These are phyloP conservation scores for Kregervanrija pseudodelftensis DNA, from an alignment of 805 yeast species.

Conservation along the genomic window DNA sequence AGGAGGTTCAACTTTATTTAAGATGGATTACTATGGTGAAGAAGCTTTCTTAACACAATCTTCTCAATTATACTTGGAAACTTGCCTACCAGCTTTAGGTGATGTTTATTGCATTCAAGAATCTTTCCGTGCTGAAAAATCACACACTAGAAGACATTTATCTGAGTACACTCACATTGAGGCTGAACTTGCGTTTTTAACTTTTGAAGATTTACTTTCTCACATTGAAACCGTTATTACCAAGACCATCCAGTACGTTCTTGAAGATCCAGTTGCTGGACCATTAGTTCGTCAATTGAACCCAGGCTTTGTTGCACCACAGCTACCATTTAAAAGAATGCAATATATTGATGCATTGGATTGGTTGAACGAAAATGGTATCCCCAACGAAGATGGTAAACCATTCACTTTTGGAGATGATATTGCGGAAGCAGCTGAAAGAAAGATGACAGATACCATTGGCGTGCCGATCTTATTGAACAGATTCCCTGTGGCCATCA, in stretches of 20 bases:
- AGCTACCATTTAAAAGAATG: conserved; percentile 84
- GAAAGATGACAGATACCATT: conserved; percentile 94
- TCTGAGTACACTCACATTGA: conserved; percentile 97
- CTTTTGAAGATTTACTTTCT: conserved; percentile 75
- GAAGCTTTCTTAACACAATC: conserved; percentile 96
- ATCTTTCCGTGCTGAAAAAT: conserved; percentile 97
- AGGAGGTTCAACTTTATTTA: conserved; percentile 96
- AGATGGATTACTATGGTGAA: conserved; percentile 91
- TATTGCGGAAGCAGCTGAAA: conserved; percentile 98
- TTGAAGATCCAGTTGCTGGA: conserved; percentile 89
- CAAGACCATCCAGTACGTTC: conserved; percentile 60
- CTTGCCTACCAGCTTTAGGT: conserved; percentile 92
- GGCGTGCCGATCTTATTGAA: conserved; percentile 88
- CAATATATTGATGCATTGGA: conserved; percentile 84
- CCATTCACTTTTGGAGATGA: conserved; percentile 95
- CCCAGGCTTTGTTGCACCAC: conserved; percentile 84
- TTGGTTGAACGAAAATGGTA: conserved; percentile 94
- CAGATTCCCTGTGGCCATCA: conserved; percentile 94
- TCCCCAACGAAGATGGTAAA: conserved; percentile 92
- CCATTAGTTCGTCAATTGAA: conserved; percentile 84
- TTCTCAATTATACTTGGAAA: conserved; percentile 93
- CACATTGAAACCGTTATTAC: conserved; percentile 81
- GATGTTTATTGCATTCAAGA: conserved; percentile 97
- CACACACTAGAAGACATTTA: conserved; percentile 97
- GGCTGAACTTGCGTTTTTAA: conserved; percentile 83